Evolutionary conservation across 768 basidiomycete species (phyloP), one percentile per base, ranked within the genome.

Genomic region (Lentinula sp.): DNA sequence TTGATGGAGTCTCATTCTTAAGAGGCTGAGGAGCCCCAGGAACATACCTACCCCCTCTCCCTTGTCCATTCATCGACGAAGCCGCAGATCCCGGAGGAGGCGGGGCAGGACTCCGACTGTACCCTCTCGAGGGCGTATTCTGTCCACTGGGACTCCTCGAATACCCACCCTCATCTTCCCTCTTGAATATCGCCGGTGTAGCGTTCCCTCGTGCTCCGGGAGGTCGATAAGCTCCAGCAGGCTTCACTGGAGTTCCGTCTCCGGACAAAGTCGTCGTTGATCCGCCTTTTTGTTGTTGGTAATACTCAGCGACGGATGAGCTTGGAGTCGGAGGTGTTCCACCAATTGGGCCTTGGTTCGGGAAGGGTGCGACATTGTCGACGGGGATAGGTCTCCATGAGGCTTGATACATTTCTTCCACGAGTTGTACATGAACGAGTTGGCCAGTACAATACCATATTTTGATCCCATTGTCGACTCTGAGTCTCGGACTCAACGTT

Each of bases 401-500:
- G 0, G 84, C 81, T 74, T 97, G 94, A 73, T 98, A 98, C 13
- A 97, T 81, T 70, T 98, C 96, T 3, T 97, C 93, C 58, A 85
- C 74, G 51, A 77, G 68, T 70, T 97, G 93, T 18, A 90, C 76
- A 64, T 98, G 93, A 58, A 97, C 70, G n/a, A 98, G 82, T 1
- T 86, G 81, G 8, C 97, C 95, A 0, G 86, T 81, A 71, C 92
- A 95, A 71, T 96, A 95, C 91, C 89, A 98, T 62, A 99, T 81
- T 76, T 95, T 97, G 73, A 98, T 86, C 1, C 95, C 95, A 66
- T 98, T 98, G 76, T 99, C 97, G 62, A 99, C 97, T 42, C 97
- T 86, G 53, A 98, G 76, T 23, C 97, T 85, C 0, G 97, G 97
- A 16, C 91, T 95, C n/a, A 98, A 83, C 0, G 94, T 98, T 2